Conservation (phyloP, 176 grass and related monocot species). For the Bolboschoenus planiculmis region DNA sequence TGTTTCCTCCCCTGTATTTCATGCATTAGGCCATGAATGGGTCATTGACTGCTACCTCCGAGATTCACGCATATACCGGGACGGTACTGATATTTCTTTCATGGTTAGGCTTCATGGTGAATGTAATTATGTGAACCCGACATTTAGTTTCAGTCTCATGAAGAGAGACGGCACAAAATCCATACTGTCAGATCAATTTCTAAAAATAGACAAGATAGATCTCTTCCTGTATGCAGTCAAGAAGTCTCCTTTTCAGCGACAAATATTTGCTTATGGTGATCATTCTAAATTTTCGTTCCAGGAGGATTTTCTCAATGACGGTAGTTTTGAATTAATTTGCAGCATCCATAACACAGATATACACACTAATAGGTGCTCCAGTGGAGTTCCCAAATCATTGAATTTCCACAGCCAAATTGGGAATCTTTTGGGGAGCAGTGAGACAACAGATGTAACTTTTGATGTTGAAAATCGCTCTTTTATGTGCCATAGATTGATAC, state of each 20-base stretch:
- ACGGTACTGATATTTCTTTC: too few species aligned
- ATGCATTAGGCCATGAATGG: background rate
- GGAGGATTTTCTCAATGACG: background rate
- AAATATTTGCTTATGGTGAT: too few species aligned
- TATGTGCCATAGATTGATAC: background rate
- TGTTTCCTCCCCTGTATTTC: constrained; percentile 7
- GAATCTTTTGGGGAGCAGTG: background rate
- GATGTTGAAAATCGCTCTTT: background rate
- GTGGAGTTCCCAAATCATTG: background rate
- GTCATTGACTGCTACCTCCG: constrained; percentile 5
- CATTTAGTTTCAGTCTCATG: background rate
- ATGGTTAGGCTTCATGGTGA: too few species aligned
- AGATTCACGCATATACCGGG: too few species aligned
- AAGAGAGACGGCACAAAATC: too few species aligned
- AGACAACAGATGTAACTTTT: background rate
- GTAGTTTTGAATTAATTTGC: constrained; percentile 4
- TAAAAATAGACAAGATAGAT: too few species aligned
- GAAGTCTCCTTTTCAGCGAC: too few species aligned
- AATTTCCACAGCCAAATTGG: background rate
- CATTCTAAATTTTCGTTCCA: too few species aligned
- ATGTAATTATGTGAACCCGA: too few species aligned
- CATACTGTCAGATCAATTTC: too few species aligned
- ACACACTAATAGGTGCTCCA: too few species aligned
- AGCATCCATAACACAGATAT: background rate
- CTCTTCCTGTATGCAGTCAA: too few species aligned